A percentile compares a stretch with the other conserved stretches of the same genome.
These are phyloP conservation scores for Boletus subparvulus DNA, from an alignment of 768 basidiomycete genomes.

Conservation along the genomic window DNA sequence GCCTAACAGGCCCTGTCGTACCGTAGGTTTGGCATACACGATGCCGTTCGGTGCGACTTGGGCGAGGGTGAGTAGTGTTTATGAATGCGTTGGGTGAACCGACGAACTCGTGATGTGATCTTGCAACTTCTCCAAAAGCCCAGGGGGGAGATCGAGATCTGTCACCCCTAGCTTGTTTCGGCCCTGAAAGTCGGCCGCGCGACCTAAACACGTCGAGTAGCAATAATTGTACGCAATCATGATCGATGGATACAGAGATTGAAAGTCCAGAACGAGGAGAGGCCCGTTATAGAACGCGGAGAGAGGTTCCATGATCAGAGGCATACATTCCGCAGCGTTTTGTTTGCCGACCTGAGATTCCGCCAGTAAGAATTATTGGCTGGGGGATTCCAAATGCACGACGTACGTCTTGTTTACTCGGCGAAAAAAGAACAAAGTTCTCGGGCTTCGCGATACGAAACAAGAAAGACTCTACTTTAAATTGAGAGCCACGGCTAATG, in stretches of 20 bases:
- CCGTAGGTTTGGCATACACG: conserved; percentile 83
- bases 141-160: conserved; percentile 65
- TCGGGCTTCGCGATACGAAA: conserved; percentile 97
- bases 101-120: conserved; percentile 74
- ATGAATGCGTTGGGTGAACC: not conserved
- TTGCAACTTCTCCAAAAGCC: conserved; percentile 64
- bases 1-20: conserved; percentile 81
- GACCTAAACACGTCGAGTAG: conserved; percentile 94
- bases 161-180: conserved; percentile 85
- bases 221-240: conserved; percentile 99
- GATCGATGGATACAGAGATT: conserved; percentile 92
- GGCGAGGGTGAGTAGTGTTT: not conserved
- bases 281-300: conserved; percentile 94
- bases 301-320: conserved; percentile 91
- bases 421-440: conserved; percentile 86
- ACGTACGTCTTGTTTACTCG: conserved; percentile 79
- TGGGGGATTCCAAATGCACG: not conserved
- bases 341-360: conserved; percentile 80
- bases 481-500: conserved; percentile 92
- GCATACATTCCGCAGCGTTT: conserved; percentile 95
- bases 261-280: conserved; percentile 92
- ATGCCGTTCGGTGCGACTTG: conserved; percentile 94
- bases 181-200: conserved; percentile 83
- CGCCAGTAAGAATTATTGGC: not conserved
- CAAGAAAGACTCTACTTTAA: conserved; percentile 99